Evolutionary conservation across 352 stramenopile species (phyloP).

Genomic region (Globisporangium lucens): DNA sequence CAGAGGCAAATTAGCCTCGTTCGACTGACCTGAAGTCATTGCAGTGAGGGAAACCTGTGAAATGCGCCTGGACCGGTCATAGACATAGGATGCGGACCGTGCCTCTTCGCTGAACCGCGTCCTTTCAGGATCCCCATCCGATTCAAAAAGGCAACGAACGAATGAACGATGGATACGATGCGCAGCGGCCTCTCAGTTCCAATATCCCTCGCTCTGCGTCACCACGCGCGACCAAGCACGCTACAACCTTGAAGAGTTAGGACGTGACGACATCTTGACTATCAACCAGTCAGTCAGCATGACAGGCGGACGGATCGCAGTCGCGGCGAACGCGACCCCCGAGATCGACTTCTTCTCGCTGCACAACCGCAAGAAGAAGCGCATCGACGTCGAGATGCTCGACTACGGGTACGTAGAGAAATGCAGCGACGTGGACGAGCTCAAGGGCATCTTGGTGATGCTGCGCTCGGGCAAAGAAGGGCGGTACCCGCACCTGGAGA

Average conservation of each 20-base stretch:
- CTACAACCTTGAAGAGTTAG: neutral
- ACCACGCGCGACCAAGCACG: too few relatives aligned
- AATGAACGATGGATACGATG: neutral
- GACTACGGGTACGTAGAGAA: constrained; percentile 91
- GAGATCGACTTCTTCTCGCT: constrained; percentile 77
- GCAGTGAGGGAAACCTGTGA: constrained; percentile 2
- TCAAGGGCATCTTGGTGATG: constrained; percentile 84
- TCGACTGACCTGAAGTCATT: neutral
- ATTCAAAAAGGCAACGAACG: neutral
- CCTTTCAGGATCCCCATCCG: constrained; percentile 10
- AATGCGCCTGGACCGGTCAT: neutral
- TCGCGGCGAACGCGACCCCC: constrained; percentile 5
- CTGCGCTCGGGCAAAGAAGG: constrained; percentile 90
- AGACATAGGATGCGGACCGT: neutral
- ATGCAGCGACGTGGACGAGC: constrained; percentile 76
- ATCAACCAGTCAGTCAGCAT: neutral
- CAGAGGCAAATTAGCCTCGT: neutral
- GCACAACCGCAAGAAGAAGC: constrained; percentile 63
- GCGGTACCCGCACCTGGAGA: constrained; percentile 86
- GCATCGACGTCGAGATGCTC: constrained; percentile 85
- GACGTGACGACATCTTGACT: too few relatives aligned
- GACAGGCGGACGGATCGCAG: constrained; percentile 3
- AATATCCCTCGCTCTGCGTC: neutral
- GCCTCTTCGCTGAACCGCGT: constrained; percentile 13
- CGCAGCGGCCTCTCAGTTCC: neutral